Percentiles rank a stretch among this genome's conserved stretches.
These are phyloP conservation scores for Dictyostelium gargantuum DNA, from an alignment of 208 protist species.

Conservation along the genomic window DNA sequence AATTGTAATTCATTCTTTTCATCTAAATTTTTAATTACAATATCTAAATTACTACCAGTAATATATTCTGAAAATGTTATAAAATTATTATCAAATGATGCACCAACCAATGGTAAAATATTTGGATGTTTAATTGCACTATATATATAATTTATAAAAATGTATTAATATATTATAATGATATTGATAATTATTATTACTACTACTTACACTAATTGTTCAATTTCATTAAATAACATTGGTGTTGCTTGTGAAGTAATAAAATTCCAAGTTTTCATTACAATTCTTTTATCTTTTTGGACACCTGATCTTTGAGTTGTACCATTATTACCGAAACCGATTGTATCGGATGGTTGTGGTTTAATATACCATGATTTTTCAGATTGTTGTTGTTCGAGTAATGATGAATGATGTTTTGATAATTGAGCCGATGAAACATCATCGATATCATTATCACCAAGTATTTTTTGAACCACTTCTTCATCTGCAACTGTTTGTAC, in stretches of 20 bases:
- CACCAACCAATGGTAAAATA: conserved; percentile 37
- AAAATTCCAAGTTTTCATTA: conserved; percentile 46
- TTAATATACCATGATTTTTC: conserved; percentile 52
- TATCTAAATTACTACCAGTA: conserved; percentile 44
- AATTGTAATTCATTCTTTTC: conserved; percentile 30
- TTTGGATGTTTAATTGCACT: conserved; percentile 59
- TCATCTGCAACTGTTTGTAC: background rate
- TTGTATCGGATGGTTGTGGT: background rate
- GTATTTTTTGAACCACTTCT: background rate
- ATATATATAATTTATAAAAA: background rate
- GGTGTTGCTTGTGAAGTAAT: conserved; percentile 51
- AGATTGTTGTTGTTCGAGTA: background rate
- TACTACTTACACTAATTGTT: no score
- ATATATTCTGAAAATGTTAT: conserved; percentile 42
- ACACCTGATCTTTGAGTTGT: conserved; percentile 9
- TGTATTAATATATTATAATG: background rate
- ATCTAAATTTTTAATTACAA: conserved; percentile 28
- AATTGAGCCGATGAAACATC: background rate
- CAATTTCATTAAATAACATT: conserved; percentile 52
- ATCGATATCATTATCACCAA: conserved; percentile 35
- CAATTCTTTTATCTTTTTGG: conserved; percentile 39
- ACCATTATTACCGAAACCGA: conserved; percentile 42
- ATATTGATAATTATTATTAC: no score
- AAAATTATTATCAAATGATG: conserved; percentile 16
- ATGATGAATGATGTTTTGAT: background rate